Evolutionary conservation across 164 flowering plant genomes (phyloP).

Genomic region (Aristolochia fimbriata): DNA sequence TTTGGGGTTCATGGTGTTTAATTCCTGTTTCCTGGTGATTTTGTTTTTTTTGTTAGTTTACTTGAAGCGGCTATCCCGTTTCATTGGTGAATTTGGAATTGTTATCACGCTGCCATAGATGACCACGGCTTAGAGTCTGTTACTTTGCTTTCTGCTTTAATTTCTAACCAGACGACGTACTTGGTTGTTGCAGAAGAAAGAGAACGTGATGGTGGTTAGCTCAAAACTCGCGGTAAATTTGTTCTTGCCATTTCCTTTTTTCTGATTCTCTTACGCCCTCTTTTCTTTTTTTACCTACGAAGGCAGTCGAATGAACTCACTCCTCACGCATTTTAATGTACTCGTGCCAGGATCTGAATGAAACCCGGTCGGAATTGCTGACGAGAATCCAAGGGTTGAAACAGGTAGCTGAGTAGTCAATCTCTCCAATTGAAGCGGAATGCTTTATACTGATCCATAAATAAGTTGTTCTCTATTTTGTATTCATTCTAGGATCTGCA

Average conservation of each 20-base stretch:
- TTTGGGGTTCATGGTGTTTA: too few relatives aligned
- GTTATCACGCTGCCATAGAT: too few relatives aligned
- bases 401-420: slow-evolving; percentile 29
- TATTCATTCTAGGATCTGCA: slow-evolving; percentile 51
- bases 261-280: background rate
- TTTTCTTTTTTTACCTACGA: background rate
- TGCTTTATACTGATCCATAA: too few relatives aligned
- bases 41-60: too few relatives aligned
- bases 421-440: background rate
- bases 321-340: background rate
- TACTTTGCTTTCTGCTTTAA: too few relatives aligned
- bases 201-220: slow-evolving; percentile 38
- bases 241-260: slow-evolving; percentile 5
- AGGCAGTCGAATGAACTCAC: background rate
- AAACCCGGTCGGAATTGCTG: slow-evolving; percentile 66
- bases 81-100: too few relatives aligned
- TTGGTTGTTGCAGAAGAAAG: slow-evolving; percentile 43
- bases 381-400: slow-evolving; percentile 68
- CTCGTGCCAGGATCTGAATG: slow-evolving; percentile 51
- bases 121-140: too few relatives aligned
- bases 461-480: background rate
- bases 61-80: too few relatives aligned
- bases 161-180: too few relatives aligned
- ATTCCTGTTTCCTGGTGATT: too few relatives aligned
- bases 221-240: slow-evolving; percentile 22